Evolutionary conservation across 805 yeast species (phyloP).

Genomic region (Millerozyma acaciae): DNA sequence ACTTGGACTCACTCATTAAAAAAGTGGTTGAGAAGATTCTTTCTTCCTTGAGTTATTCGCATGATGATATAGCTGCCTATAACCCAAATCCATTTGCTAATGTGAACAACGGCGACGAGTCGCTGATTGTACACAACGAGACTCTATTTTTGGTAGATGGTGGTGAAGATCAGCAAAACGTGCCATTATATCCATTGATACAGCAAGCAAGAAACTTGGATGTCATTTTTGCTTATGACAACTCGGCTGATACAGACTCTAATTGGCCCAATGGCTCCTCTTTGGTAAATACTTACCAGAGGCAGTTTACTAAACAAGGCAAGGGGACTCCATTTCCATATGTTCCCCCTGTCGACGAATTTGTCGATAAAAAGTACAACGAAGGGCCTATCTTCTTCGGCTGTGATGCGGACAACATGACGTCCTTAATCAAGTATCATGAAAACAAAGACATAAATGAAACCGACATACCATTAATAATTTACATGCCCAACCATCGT

Average conservation of each 20-base stretch:
- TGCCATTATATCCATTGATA: slow-evolving; percentile 38
- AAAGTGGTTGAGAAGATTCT: slow-evolving; percentile 22
- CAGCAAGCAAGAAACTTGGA: slow-evolving; percentile 31
- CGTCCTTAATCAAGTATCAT: slow-evolving; percentile 33
- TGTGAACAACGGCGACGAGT: slow-evolving; percentile 21
- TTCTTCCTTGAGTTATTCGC: slow-evolving; percentile 17
- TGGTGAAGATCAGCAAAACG: slow-evolving; percentile 38
- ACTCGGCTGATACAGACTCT: slow-evolving; percentile 29
- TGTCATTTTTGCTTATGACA: slow-evolving; percentile 36
- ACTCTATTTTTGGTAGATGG: slow-evolving; percentile 36
- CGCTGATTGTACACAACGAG: too few species aligned
- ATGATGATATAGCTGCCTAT: slow-evolving; percentile 37
- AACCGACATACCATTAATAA: slow-evolving; percentile 64
- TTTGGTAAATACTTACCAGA: slow-evolving; percentile 26
- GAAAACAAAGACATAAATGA: slow-evolving; percentile 12
- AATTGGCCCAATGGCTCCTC: slow-evolving; percentile 40
- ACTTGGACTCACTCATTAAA: slow-evolving; percentile 20
- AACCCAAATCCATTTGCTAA: slow-evolving; percentile 39
- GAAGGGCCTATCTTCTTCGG: slow-evolving; percentile 79
- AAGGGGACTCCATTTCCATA: slow-evolving; percentile 69
- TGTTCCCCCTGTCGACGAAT: slow-evolving; percentile 68
- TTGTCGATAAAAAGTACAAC: slow-evolving; percentile 57
- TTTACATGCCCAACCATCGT: slow-evolving; percentile 75
- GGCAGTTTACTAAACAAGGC: slow-evolving; percentile 42
- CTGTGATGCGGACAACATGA: slow-evolving; percentile 63